Evolutionary conservation across 2,329 filamentous ascomycete genomes (phyloP).

Genomic region (Pezicula radicicola): DNA sequence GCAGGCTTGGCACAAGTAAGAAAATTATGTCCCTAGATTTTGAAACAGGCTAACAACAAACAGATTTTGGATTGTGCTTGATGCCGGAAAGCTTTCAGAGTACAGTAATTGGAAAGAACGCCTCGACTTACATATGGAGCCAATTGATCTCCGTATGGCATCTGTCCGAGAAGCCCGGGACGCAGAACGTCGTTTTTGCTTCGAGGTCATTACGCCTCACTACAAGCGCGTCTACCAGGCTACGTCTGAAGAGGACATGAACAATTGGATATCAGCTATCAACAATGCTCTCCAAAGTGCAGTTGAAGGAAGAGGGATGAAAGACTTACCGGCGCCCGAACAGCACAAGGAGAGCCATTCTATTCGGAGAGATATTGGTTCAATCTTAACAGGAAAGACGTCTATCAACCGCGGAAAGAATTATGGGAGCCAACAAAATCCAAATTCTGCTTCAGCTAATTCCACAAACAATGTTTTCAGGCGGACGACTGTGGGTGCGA

Average conservation of each 20-base stretch:
- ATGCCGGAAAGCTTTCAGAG: conserved; percentile 93
- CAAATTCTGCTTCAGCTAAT: conserved; percentile 36
- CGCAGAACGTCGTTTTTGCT: conserved; percentile 92
- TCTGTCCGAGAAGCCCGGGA: conserved; percentile 95
- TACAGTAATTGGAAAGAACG: conserved; percentile 99
- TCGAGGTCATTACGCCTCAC: conserved; percentile 95
- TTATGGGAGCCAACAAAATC: conserved; percentile 37
- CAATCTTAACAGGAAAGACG: conserved; percentile 88
- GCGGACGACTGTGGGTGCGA: conserved; percentile 87
- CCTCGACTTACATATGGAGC: conserved; percentile 95
- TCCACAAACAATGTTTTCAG: conserved; percentile 64
- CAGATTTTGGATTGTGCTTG: conserved; percentile 97
- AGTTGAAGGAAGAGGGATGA: conserved; percentile 74
- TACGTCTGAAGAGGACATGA: conserved; percentile 97
- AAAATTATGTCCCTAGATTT: conserved; percentile 16
- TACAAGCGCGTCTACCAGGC: conserved; percentile 97
- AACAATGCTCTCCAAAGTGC: conserved; percentile 97
- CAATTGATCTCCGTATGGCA: conserved; percentile 94
- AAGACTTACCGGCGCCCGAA: conserved; percentile 43
- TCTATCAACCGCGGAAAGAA: conserved; percentile 51
- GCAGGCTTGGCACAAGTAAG: conserved; percentile 97
- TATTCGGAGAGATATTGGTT: conserved; percentile 82
- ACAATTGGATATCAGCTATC: conserved; percentile 91
- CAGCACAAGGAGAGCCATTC: conserved; percentile 42
- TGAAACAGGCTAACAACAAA: conserved; percentile 23